Percentiles rank a stretch among this genome's conserved stretches.
phyloP scores from a whole-genome alignment of 352 stramenopile genomes.

The Pythium plurisporium region DNA sequence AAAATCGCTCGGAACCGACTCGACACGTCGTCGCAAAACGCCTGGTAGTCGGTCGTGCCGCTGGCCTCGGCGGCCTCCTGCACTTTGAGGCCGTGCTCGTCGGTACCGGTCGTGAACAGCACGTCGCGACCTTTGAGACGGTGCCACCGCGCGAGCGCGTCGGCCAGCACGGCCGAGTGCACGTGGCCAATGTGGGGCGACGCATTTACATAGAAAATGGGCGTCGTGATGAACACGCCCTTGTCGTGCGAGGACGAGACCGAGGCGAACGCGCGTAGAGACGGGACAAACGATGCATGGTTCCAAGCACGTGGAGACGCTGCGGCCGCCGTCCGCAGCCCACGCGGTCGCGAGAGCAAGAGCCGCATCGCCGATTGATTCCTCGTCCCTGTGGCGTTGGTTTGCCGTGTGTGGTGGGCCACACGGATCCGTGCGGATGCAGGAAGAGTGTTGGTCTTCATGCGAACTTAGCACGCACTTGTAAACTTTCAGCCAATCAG shows the following conservation, averaged over 20 bases:
- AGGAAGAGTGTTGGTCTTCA: background rate
- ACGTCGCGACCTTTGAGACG: conserved; percentile 48
- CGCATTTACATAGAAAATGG: conserved; percentile 99
- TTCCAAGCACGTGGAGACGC: background rate
- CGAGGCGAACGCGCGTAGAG: no score
- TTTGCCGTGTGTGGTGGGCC: no score
- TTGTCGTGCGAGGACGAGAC: background rate
- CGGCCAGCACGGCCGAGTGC: conserved; percentile 93
- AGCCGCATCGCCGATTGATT: no score
- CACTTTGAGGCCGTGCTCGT: conserved; percentile 98
- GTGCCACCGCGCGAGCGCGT: conserved; percentile 79
- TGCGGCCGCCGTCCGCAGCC: no score
- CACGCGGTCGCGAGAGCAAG: background rate
- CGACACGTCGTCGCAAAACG: conserved; percentile 92
- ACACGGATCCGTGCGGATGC: no score
- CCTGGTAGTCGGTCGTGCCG: conserved; percentile 75
- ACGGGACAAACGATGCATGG: no score
- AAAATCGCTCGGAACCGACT: conserved; percentile 90
- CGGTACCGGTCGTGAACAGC: conserved; percentile 96
- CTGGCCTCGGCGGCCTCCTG: conserved; percentile 90
- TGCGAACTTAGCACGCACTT: background rate
- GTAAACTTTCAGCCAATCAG: background rate
- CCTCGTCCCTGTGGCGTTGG: no score
- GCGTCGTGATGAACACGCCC: conserved; percentile 91
- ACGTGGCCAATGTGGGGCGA: conserved; percentile 98